Base-by-base conservation (phyloP, 148 eudicot species). In the Diospyros lotus region DNA sequence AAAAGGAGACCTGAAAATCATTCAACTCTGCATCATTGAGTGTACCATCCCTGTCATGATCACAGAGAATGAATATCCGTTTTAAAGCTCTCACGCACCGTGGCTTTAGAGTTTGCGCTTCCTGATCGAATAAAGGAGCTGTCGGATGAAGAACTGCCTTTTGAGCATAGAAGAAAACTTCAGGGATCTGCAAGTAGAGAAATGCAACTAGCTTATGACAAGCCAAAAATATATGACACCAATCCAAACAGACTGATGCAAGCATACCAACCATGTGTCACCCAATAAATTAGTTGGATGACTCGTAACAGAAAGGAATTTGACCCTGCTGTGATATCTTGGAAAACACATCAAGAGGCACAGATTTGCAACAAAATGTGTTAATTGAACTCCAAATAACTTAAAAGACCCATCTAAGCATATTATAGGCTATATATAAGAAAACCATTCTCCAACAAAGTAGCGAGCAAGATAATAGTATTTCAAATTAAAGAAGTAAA, bases 91-190 rank as follows among this genome's bases (percentile, higher is more conserved):
- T 90, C 48, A 94, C 85, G 77, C 98, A 94, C 65, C 93, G 90
- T 53, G 98, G 93, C 81, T 84, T 87, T 75, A 94, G 76, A 66
- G 90, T 89, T 83, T 90, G 98, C 71, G 88, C 83, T 73, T 94
- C 98, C 75, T 94, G 96, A 83, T 94, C 97, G 83, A 92, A 94
- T 43, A 94, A 73, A 45, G 98, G 93, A 67, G 92, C 89, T 67
- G 91, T 90, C 3, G 98, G 98, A 84, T 94, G 96, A 80, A 94
- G 93, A 43, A 94, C 98, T 41, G 93, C 93, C 77, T 92, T 94
- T 76, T 94, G 98, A 61, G 98, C 93, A 89, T 94, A 92, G 83
- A 86, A 92, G 78, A 94, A 94, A 77, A 92, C 96, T 87, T 94
- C 98, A 5, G 90, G 86, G 54, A 92, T 82, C 98, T 94, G 92